Base-by-base conservation (phyloP, 2,329 filamentous ascomycete genomes). In the Fusarium brachygibbosum region DNA sequence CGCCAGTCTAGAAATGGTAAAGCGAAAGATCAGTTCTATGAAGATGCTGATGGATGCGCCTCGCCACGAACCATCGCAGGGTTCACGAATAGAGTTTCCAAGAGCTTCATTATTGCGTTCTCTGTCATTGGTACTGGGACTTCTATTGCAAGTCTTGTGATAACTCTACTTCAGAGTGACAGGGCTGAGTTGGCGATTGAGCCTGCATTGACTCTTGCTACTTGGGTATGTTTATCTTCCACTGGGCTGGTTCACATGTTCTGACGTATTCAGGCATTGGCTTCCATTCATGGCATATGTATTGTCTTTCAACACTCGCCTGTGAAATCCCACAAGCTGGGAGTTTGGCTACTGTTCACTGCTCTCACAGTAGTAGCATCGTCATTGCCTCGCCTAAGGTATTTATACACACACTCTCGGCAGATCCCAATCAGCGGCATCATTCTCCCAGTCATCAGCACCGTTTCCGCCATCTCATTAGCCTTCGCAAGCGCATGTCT, bases 1-100 rank as follows among this genome's bases (percentile, higher is more conserved):
- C 41, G 64, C 11, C 80, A 81, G 45, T 59, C 74, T 34, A 77
- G 74, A 21, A 72, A 73, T 49, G 75, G 74, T 28, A 75, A 73
- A 7, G 76, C 78, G 16, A 78, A 77, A 57, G 79, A 84, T 32
- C 78, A 83, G 3, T 79, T 83, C 12, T 94, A 93, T 73, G 81
- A 88, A 69, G 91, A 94, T 75, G 80, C 84, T 59, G 91, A 94
- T 79, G 91, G 91, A 46, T 82, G 84, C 66, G 90, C 89, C 34
- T 90, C 88, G 0, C 83, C 86, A 35, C 87, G 90, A 72, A 87
- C 88, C 2, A 75, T 88, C 46, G 82, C 83, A 28, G 82, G 82
- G 35, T 93, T 90, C 74, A 90, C 89, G 28, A 84, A 87, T 64
- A 86, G 80, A 63, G 71, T 82, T 59, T 83, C 88, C 60, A 91